phyloP scores from a whole-genome alignment of 1,284 basidiomycete species.

The Pterula multifida region DNA sequence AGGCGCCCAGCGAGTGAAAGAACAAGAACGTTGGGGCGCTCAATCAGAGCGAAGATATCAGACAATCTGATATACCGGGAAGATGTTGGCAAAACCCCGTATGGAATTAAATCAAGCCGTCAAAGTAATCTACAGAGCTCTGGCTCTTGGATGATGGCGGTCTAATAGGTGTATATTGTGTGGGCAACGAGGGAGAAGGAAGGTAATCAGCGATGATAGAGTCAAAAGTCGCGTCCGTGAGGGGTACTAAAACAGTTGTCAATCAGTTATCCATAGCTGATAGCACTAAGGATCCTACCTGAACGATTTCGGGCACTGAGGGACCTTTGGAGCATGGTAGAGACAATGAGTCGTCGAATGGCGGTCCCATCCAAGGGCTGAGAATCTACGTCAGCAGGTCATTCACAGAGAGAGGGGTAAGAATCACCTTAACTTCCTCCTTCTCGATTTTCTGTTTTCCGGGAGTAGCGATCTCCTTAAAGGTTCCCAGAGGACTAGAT shows the following conservation, averaged over 20 bases:
- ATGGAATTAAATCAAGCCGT: slow-evolving; percentile 17
- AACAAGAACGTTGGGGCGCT: neutral
- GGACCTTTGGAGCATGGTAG: slow-evolving; percentile 53
- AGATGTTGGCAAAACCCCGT: neutral
- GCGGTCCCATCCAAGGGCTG: slow-evolving; percentile 58
- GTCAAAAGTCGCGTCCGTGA: slow-evolving; percentile 44
- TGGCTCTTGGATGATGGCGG: slow-evolving; percentile 10
- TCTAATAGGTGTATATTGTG: slow-evolving; percentile 8
- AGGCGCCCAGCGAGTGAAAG: too few relatives aligned
- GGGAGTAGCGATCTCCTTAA: slow-evolving; percentile 29
- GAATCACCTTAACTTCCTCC: neutral
- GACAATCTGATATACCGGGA: neutral
- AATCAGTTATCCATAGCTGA: neutral
- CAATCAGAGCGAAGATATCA: neutral
- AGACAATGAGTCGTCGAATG: slow-evolving; percentile 62
- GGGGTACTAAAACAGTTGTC: slow-evolving; percentile 18
- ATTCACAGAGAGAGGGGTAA: neutral
- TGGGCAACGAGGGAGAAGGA: slow-evolving; percentile 18
- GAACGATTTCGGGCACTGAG: slow-evolving; percentile 31
- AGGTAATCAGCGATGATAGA: slow-evolving; percentile 62
- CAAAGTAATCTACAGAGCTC: slow-evolving; percentile 15
- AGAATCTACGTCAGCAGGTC: neutral
- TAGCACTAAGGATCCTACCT: slow-evolving; percentile 4
- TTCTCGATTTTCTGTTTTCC: slow-evolving; percentile 12
- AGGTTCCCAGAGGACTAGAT: slow-evolving; percentile 67